Conservation (phyloP, 352 stramenopile species). For the Pythium biforme region DNA sequence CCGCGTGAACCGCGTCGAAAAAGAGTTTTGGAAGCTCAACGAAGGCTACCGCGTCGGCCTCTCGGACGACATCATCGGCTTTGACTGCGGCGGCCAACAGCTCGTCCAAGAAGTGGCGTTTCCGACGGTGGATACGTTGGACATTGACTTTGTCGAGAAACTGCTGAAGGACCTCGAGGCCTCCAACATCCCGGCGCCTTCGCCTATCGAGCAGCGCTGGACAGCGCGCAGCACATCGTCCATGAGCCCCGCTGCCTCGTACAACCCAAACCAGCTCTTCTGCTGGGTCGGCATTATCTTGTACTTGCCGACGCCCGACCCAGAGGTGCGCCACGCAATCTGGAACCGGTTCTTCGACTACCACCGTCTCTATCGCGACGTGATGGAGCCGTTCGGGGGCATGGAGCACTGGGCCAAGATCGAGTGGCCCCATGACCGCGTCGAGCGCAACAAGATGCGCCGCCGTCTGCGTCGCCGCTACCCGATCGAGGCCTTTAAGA, state of each 20-base stretch:
- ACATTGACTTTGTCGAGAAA: constrained; percentile 94
- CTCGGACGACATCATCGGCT: constrained; percentile 96
- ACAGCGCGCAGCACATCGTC: constrained; percentile 86
- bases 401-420: constrained; percentile 98
- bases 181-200: constrained; percentile 91
- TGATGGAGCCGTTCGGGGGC: constrained; percentile 88
- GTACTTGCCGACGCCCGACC: constrained; percentile 89
- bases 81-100: constrained; percentile 98
- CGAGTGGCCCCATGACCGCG: constrained; percentile 73
- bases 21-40: constrained; percentile 94
- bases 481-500: constrained; percentile 90
- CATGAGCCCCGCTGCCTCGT: constrained; percentile 91
- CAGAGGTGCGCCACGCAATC: constrained; percentile 66
- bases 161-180: constrained; percentile 92
- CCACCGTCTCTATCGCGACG: constrained; percentile 83
- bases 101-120: constrained; percentile 98
- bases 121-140: constrained; percentile 69
- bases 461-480: constrained; percentile 79
- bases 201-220: constrained; percentile 99
- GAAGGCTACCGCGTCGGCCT: constrained; percentile 90
- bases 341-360: constrained; percentile 93
- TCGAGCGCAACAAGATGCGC: constrained; percentile 52
- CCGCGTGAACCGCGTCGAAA: constrained; percentile 94
- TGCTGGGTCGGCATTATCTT: constrained; percentile 99
- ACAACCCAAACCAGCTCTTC: constrained; percentile 70